Conservation (phyloP, 768 basidiomycete species). For the Phallus indusiatus region DNA sequence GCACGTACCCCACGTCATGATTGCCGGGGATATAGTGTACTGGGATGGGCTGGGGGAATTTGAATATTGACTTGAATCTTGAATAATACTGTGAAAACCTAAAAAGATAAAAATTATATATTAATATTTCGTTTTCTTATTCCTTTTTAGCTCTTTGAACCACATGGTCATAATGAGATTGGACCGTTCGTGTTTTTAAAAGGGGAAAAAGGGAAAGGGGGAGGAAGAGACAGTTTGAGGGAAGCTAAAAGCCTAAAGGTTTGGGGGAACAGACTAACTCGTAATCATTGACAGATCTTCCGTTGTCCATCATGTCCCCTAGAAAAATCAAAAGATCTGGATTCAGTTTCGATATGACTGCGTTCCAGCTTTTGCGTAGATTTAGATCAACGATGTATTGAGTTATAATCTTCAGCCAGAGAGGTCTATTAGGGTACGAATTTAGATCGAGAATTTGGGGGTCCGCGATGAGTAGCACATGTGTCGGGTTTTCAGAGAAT, state of each 20-base stretch:
- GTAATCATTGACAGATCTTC: slow-evolving; percentile 52
- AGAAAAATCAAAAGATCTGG: slow-evolving; percentile 76
- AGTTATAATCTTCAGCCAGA: slow-evolving; percentile 46
- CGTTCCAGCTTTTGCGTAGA: slow-evolving; percentile 78
- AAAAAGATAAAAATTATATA: background rate
- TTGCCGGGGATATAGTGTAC: slow-evolving; percentile 80
- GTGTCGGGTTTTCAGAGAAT: slow-evolving; percentile 18
- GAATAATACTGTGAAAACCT: slow-evolving; percentile 68
- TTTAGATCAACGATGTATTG: slow-evolving; percentile 71
- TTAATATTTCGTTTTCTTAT: background rate
- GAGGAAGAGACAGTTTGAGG: background rate
- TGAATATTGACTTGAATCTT: slow-evolving; percentile 68
- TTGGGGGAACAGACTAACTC: slow-evolving; percentile 46
- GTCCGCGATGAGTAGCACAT: slow-evolving; percentile 79
- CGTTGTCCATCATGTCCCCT: slow-evolving; percentile 91
- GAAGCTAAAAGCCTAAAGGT: background rate
- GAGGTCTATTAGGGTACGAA: slow-evolving; percentile 58
- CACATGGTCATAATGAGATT: background rate
- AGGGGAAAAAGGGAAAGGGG: too few species aligned
- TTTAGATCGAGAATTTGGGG: slow-evolving; percentile 60
- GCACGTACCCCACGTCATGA: slow-evolving; percentile 70
- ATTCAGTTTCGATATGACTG: slow-evolving; percentile 37
- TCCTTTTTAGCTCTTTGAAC: background rate
- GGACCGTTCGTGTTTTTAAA: too few species aligned
- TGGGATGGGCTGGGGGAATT: slow-evolving; percentile 36